Evolutionary conservation across 177 flowering plant genomes (phyloP).

Genomic region (Tripterygium wilfordii): DNA sequence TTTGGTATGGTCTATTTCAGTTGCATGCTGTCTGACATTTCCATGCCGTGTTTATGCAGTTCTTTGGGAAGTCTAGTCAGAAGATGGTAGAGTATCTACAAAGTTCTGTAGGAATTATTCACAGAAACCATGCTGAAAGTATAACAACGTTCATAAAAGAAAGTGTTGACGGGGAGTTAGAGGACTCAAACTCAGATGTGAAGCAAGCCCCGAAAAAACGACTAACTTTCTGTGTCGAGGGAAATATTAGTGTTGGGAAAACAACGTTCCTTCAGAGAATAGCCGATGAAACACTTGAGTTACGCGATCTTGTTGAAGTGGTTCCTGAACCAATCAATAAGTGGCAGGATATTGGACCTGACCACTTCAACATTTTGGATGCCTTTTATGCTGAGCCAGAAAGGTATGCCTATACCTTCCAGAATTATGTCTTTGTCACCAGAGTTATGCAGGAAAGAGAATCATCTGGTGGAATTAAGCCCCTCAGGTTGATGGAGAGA

Average conservation of each 20-base stretch:
- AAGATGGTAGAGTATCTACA: constrained; percentile 88
- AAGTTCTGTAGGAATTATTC: constrained; percentile 90
- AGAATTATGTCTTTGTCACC: constrained; percentile 95
- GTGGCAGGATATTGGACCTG: constrained; percentile 97
- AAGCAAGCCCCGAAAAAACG: constrained; percentile 45
- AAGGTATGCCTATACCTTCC: constrained; percentile 96
- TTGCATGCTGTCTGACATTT: no score
- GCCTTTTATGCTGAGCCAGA: constrained; percentile 92
- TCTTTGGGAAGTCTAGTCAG: constrained; percentile 61
- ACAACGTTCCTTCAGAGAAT: constrained; percentile 94
- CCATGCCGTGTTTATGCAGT: no score
- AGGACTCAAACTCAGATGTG: constrained; percentile 46
- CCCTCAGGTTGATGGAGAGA: constrained; percentile 95
- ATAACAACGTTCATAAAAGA: constrained; percentile 80
- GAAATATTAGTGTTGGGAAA: constrained; percentile 97
- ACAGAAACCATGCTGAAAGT: constrained; percentile 90
- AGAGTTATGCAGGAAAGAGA: constrained; percentile 97
- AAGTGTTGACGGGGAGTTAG: constrained; percentile 77
- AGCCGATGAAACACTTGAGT: constrained; percentile 92
- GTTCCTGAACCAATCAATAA: constrained; percentile 94
- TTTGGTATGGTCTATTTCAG: no score
- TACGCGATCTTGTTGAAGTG: constrained; percentile 87
- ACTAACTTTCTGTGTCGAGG: constrained; percentile 95
- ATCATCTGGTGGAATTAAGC: constrained; percentile 80
- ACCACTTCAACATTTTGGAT: constrained; percentile 90